phyloP scores from a whole-genome alignment of 257 asterid species.

The Capsicum rhomboideum region DNA sequence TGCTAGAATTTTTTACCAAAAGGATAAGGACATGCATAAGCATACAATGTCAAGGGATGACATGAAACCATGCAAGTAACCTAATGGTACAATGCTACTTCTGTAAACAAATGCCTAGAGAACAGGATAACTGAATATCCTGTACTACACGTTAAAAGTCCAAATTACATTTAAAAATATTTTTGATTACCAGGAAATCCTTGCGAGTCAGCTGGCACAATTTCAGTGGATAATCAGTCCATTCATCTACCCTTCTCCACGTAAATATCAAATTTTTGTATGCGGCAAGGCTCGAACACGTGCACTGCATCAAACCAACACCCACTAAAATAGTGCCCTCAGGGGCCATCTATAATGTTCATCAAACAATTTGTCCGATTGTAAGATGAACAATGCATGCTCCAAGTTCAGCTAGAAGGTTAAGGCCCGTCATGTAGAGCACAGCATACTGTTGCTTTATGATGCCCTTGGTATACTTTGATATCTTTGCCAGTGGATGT shows the following conservation, averaged over 20 bases:
- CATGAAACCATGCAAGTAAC: background rate
- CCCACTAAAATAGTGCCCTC: background rate
- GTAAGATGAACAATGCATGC: background rate
- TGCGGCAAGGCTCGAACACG: background rate
- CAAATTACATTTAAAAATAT: background rate
- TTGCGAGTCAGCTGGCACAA: background rate
- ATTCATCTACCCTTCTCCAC: background rate
- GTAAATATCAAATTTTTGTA: background rate
- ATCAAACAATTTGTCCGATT: background rate
- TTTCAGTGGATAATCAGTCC: background rate
- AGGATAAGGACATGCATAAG: background rate
- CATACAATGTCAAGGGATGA: background rate
- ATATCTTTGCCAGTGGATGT: slow-evolving; percentile 74
- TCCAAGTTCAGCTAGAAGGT: slow-evolving; percentile 27
- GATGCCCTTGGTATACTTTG: slow-evolving; percentile 83
- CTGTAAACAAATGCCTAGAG: background rate
- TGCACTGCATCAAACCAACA: background rate
- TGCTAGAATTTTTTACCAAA: background rate
- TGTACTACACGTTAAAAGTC: background rate
- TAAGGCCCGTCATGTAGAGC: slow-evolving; percentile 96
- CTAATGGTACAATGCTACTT: background rate
- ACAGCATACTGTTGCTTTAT: slow-evolving; percentile 88
- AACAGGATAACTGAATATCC: background rate
- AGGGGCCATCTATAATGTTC: background rate
- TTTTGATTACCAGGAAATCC: background rate